phyloP scores from a whole-genome alignment of 1,284 basidiomycete genomes.

The Ceratobasidium sp. region DNA sequence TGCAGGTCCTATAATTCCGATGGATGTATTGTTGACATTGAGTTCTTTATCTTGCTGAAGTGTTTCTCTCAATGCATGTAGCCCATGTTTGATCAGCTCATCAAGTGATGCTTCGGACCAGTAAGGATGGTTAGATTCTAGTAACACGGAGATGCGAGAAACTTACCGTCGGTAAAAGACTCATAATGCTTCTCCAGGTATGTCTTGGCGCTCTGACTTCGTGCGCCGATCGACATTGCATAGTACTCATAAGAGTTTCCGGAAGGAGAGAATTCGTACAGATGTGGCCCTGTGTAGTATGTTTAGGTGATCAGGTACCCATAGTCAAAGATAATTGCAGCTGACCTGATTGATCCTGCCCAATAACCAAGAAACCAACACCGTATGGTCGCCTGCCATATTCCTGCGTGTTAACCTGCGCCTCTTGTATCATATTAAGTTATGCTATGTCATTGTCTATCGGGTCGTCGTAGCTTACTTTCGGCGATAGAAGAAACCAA shows the following conservation, averaged over 20 bases:
- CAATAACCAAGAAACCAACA: constrained; percentile 98
- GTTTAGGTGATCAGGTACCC: constrained; percentile 17
- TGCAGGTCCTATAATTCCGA: constrained; percentile 84
- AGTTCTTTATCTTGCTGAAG: constrained; percentile 97
- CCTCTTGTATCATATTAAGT: constrained; percentile 65
- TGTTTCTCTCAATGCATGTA: constrained; percentile 92
- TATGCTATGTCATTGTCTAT: constrained; percentile 23
- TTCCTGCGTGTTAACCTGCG: constrained; percentile 98
- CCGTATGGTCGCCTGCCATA: constrained; percentile 98
- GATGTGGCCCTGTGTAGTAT: constrained; percentile 94
- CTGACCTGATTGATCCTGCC: constrained; percentile 72
- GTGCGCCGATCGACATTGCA: constrained; percentile 97
- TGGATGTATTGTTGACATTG: constrained; percentile 88
- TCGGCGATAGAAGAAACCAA: constrained; percentile 95
- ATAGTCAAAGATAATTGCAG: background rate
- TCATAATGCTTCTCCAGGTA: constrained; percentile 96
- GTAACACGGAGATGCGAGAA: too few relatives aligned
- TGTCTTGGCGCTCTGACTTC: constrained; percentile 97
- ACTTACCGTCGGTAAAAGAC: constrained; percentile 82
- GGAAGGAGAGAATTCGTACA: constrained; percentile 97
- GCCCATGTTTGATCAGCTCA: constrained; percentile 87
- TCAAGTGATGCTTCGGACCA: constrained; percentile 71
- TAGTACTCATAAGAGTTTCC: constrained; percentile 98
- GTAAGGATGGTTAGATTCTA: constrained; percentile 21
- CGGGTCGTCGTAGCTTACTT: constrained; percentile 62